phyloP scores from a whole-genome alignment of 345 rosid species.

The Clausena lansium region DNA sequence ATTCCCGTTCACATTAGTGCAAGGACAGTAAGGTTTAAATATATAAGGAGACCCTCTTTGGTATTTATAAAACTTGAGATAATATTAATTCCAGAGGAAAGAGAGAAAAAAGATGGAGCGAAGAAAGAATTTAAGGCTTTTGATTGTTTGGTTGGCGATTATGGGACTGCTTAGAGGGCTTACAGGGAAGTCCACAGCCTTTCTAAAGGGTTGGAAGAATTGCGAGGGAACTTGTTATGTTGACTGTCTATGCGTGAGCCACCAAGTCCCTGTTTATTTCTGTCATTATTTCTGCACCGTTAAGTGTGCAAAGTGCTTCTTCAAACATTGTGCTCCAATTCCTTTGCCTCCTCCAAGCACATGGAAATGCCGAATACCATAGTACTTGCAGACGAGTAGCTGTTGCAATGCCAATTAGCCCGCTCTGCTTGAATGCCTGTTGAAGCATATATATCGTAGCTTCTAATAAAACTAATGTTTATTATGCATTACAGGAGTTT shows the following conservation, averaged over 20 bases:
- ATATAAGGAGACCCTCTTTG: too few species aligned
- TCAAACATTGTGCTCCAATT: neutral
- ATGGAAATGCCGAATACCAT: neutral
- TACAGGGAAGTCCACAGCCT: neutral
- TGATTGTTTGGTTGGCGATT: neutral
- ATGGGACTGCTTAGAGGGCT: neutral
- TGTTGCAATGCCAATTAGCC: neutral
- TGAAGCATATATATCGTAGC: too few species aligned
- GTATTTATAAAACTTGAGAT: too few species aligned
- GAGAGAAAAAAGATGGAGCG: too few species aligned
- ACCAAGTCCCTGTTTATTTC: neutral
- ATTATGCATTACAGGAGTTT: too few species aligned
- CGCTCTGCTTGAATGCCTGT: too few species aligned
- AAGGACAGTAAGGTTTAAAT: too few species aligned
- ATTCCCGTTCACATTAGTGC: too few species aligned
- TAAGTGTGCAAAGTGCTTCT: neutral
- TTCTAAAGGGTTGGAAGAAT: neutral
- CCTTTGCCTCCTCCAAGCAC: neutral
- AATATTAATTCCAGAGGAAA: too few species aligned
- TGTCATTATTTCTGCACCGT: neutral
- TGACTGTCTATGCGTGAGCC: neutral
- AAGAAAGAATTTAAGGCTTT: neutral
- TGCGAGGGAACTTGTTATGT: neutral
- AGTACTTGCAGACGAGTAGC: neutral
- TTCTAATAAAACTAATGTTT: too few species aligned